Conservation (phyloP, 1,284 basidiomycete genomes). For the Hemileia vastatrix region DNA sequence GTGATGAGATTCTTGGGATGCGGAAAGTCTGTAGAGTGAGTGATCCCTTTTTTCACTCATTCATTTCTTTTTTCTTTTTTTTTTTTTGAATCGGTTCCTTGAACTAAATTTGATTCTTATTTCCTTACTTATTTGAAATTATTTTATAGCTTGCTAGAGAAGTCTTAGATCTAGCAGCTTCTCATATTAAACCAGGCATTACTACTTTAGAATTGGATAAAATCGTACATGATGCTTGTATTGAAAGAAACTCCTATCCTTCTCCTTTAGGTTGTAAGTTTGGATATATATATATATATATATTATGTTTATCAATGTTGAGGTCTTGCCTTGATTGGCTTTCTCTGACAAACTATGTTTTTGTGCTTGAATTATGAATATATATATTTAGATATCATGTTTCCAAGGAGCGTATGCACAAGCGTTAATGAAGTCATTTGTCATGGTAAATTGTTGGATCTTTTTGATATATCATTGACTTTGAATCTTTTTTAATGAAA, state of each 20-base stretch:
- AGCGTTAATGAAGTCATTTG: slow-evolving; percentile 92
- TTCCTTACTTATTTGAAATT: neutral
- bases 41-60: slow-evolving; percentile 19
- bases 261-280: slow-evolving; percentile 67
- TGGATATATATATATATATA: no score
- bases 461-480: slow-evolving; percentile 28
- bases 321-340: no score
- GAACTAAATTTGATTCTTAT: neutral
- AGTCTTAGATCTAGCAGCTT: slow-evolving; percentile 79
- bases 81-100: slow-evolving; percentile 6
- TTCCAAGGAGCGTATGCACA: slow-evolving; percentile 95
- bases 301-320: no score
- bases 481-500: neutral
- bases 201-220: slow-evolving; percentile 86
- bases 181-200: slow-evolving; percentile 73
- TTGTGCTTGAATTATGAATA: no score
- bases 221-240: slow-evolving; percentile 85
- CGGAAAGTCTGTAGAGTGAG: slow-evolving; percentile 62
- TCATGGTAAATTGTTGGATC: slow-evolving; percentile 49
- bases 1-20: slow-evolving; percentile 68
- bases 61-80: slow-evolving; percentile 24
- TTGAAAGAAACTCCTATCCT: slow-evolving; percentile 86
- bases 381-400: slow-evolving; percentile 55
- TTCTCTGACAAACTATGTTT: no score
- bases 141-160: slow-evolving; percentile 65